Evolutionary conservation across 2,329 filamentous ascomycete genomes (phyloP).

Genomic region (Diaporthe sp.): DNA sequence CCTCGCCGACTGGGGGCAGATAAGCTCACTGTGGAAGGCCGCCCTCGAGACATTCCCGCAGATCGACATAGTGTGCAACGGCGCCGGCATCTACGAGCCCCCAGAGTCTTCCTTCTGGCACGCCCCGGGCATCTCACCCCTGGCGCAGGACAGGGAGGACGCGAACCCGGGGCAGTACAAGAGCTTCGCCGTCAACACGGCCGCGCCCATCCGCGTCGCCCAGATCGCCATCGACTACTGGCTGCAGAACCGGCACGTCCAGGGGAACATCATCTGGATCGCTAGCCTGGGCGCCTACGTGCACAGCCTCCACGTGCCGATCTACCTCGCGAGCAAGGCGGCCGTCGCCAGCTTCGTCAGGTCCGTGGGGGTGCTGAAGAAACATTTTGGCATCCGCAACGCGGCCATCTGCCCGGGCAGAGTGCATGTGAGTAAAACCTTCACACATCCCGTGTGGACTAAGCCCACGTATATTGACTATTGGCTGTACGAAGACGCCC

Average conservation of each 20-base stretch:
- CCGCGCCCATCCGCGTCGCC: slow-evolving; percentile 46
- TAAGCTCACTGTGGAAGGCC: slow-evolving; percentile 45
- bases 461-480: neutral
- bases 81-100: slow-evolving; percentile 47
- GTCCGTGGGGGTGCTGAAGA: slow-evolving; percentile 39
- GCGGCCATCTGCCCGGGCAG: slow-evolving; percentile 42
- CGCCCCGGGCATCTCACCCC: slow-evolving; percentile 44
- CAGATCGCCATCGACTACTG: slow-evolving; percentile 50
- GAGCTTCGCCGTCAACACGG: slow-evolving; percentile 47
- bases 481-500: slow-evolving; percentile 28
- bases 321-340: slow-evolving; percentile 50
- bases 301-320: slow-evolving; percentile 47
- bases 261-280: slow-evolving; percentile 48
- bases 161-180: slow-evolving; percentile 44
- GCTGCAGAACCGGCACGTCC: slow-evolving; percentile 43
- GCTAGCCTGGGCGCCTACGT: slow-evolving; percentile 49
- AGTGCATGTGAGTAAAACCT: neutral
- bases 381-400: slow-evolving; percentile 40
- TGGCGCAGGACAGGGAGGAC: slow-evolving; percentile 44
- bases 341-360: slow-evolving; percentile 45
- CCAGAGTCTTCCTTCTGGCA: slow-evolving; percentile 48
- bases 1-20: slow-evolving; percentile 53
- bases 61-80: slow-evolving; percentile 42
- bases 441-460: neutral
- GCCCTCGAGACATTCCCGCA: slow-evolving; percentile 38